Evolutionary conservation across 805 yeast species (phyloP).

Genomic region (Starmerella ratchasimensis): DNA sequence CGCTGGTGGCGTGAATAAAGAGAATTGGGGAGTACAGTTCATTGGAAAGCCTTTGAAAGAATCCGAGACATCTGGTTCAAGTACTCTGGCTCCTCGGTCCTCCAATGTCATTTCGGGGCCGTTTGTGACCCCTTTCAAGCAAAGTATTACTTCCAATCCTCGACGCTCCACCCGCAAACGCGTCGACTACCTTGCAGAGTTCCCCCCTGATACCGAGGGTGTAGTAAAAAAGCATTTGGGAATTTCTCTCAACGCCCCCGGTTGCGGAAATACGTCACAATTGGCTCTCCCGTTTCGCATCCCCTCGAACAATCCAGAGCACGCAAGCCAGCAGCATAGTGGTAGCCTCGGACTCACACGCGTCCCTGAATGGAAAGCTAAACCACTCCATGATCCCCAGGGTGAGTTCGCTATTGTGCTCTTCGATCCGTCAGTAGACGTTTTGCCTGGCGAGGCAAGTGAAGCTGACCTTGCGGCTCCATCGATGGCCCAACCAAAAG

Average conservation of each 20-base stretch:
- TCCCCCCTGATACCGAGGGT: constrained; percentile 5
- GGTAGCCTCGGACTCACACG: constrained; percentile 77
- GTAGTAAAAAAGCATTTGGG: not conserved
- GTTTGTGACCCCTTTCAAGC: constrained; percentile 14
- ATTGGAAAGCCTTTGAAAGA: too few relatives aligned
- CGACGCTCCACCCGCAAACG: constrained; percentile 9
- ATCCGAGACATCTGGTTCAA: too few relatives aligned
- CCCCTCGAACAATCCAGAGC: constrained; percentile 12
- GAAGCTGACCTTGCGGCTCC: constrained; percentile 17
- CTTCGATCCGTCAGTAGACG: constrained; percentile 89
- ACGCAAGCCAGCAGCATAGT: constrained; percentile 29
- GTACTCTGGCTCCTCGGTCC: too few relatives aligned
- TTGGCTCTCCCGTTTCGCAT: constrained; percentile 12
- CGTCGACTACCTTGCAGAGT: constrained; percentile 8
- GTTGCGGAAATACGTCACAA: too few relatives aligned
- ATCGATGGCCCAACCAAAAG: constrained; percentile 13
- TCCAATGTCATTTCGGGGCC: constrained; percentile 16
- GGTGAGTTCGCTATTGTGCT: constrained; percentile 88
- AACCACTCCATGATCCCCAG: constrained; percentile 89
- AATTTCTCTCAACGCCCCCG: not conserved
- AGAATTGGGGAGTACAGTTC: too few relatives aligned
- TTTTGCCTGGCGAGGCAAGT: constrained; percentile 13
- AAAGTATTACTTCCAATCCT: not conserved
- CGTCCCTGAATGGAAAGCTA: constrained; percentile 54
- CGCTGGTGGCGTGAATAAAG: too few relatives aligned